Conservation (phyloP, 495 filamentous ascomycete species). For the Penicillium macrosclerotiorum region DNA sequence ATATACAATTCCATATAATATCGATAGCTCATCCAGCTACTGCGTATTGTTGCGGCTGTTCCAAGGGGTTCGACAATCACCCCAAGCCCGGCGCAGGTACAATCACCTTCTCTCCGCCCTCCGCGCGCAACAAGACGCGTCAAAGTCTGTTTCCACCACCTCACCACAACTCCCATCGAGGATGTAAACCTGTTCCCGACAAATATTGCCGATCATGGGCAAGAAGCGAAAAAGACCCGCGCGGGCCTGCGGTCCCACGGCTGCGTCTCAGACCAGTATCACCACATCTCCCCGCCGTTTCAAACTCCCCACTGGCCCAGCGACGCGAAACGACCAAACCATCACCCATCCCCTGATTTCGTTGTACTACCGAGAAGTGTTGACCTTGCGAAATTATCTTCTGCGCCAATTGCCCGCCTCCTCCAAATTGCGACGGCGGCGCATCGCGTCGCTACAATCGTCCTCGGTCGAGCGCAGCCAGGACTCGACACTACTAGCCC, state of each 20-base stretch:
- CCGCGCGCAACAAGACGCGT: conserved; percentile 4
- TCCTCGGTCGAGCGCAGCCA: conserved; percentile 1
- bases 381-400: conserved; percentile 72
- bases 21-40: too few species aligned
- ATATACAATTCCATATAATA: too few species aligned
- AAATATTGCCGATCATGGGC: conserved; percentile 25
- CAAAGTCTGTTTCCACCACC: neutral
- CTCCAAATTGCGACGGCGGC: conserved; percentile 52
- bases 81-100: neutral
- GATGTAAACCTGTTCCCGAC: neutral
- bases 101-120: neutral
- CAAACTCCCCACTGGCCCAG: conserved; percentile 10
- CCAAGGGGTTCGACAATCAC: too few species aligned
- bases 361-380: conserved; percentile 67
- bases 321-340: conserved; percentile 13
- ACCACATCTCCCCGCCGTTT: conserved; percentile 17
- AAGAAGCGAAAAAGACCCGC: conserved; percentile 45
- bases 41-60: too few species aligned
- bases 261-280: conserved; percentile 20
- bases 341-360: conserved; percentile 64
- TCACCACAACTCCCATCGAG: neutral
- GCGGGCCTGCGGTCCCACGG: conserved; percentile 24
- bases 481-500: conserved; percentile 31
- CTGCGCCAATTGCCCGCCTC: conserved; percentile 49
- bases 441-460: conserved; percentile 36